A percentile compares a stretch with the other conserved stretches of the same genome.
These are phyloP conservation scores for Dipteronia sinensis DNA, from an alignment of 345 rosid species.

Conservation along the genomic window DNA sequence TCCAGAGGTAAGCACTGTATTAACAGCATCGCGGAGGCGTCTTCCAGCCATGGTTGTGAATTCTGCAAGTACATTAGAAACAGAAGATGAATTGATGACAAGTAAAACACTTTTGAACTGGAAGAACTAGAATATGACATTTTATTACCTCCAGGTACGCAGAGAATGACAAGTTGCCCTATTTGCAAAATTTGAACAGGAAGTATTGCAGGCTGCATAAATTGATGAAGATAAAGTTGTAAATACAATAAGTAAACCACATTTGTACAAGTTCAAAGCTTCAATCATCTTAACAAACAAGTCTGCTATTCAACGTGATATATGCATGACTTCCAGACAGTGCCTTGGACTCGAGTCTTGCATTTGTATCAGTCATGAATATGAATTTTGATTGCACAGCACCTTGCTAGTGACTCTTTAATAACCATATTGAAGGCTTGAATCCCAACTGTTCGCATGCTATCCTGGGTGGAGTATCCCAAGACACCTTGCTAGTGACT, in stretches of 20 bases:
- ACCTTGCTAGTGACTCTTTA: conserved; percentile 3
- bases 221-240: neutral
- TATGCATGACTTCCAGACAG: neutral
- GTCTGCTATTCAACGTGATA: neutral
- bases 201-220: conserved; percentile 62
- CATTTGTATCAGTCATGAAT: neutral
- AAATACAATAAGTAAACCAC: neutral
- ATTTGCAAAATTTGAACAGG: conserved; percentile 58
- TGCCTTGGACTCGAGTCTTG: neutral
- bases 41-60: conserved; percentile 82
- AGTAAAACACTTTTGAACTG: too few relatives aligned
- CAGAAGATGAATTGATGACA: neutral
- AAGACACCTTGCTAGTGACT: conserved; percentile 4
- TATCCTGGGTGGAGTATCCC: neutral
- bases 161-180: conserved; percentile 61
- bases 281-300: neutral
- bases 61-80: conserved; percentile 39
- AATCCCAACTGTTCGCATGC: neutral
- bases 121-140: neutral
- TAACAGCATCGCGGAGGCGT: conserved; percentile 73
- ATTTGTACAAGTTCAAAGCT: neutral
- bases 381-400: neutral
- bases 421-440: neutral
- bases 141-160: conserved; percentile 60
- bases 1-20: conserved; percentile 40